Evolutionary conservation across 495 filamentous ascomycete species (phyloP).

Genomic region (Hypoxylon fragiforme): DNA sequence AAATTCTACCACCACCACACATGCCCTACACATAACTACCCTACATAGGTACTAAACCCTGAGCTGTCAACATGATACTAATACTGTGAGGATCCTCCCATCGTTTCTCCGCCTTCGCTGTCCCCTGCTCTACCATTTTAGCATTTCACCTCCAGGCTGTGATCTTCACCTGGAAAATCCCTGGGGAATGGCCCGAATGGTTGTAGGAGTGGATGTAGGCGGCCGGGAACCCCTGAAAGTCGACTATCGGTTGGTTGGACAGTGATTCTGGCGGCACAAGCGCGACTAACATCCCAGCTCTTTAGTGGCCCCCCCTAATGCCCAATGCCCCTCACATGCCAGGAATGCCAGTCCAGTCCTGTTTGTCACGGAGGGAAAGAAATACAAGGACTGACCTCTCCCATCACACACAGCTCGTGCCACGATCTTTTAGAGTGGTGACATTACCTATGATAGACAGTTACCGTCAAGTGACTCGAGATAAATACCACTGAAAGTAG

Average conservation of each 20-base stretch:
- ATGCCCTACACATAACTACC: too few species aligned
- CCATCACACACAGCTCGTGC: conserved; percentile 22
- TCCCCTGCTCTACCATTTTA: conserved; percentile 1
- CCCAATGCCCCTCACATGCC: conserved; percentile 33
- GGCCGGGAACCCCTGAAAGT: conserved; percentile 27
- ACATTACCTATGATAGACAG: conserved; percentile 10
- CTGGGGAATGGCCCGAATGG: conserved; percentile 34
- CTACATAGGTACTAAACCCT: neutral
- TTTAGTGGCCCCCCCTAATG: conserved; percentile 21
- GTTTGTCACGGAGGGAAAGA: conserved; percentile 26
- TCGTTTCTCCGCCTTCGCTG: conserved; percentile 4
- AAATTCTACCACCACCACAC: conserved; percentile 16
- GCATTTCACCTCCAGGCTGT: conserved; percentile 8
- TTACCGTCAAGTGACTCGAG: conserved; percentile 26
- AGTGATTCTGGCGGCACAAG: conserved; percentile 32
- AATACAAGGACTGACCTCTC: conserved; percentile 22
- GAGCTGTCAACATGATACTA: conserved; percentile 7
- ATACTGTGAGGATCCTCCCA: conserved; percentile 5
- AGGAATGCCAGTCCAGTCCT: conserved; percentile 27
- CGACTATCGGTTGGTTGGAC: conserved; percentile 26
- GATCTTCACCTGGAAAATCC: conserved; percentile 34
- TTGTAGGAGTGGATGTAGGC: conserved; percentile 26
- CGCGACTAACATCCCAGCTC: conserved; percentile 28
- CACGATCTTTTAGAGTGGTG: conserved; percentile 12
- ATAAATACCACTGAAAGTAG: conserved; percentile 22